Base-by-base conservation (phyloP, 495 filamentous ascomycete genomes). In the Hypoxylon fragiforme region DNA sequence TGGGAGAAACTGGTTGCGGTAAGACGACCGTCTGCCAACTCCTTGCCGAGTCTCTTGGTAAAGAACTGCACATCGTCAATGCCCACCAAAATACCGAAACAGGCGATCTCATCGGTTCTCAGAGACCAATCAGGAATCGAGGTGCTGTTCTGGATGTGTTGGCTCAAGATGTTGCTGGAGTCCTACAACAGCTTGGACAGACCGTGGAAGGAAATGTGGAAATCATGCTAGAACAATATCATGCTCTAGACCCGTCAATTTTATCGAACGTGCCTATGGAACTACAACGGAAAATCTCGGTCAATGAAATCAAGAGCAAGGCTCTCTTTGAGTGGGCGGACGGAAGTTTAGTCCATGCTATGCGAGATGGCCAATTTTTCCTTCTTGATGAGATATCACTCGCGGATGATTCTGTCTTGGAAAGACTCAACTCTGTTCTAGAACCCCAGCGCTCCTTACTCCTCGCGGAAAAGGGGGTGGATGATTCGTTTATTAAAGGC, bases 31-130 rank as follows among this genome's bases (percentile, higher is more conserved):
- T 97, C 14, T 95, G 90, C 57, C 95, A 99, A 70, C 81, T 95
- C 54, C 81, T 99, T 41, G 90, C 95, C 3, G 85, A 92, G 52
- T 83, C 88, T 14, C 81, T 89, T 62, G 76, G 77, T 20, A 88
- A 85, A 57, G 73, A 86, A 52, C 70, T 99, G 37, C 82, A 90
- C 56, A 95, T 91, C 62, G 85, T 97, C 61, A 99, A 97, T 72
- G 95, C 95, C 7, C 95, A 99, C 67, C 91, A 96, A 58, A 99
- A 97, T 56, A 86, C 92, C 7, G 95, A 99, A 68, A 96, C 94
- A 1, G 91, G 95, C 7, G 95, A 99, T 71, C 80, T 99, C 12
- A 97, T 99, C 56, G 95, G 95, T 47, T 90, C 94, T 2, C 95
- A 97, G 70, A 75, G 95, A 51, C 95, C 95, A 3, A 83, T 97